Percentiles rank a stretch among this genome's conserved stretches.
Evolutionary conservation across 1,139 yeast genomes (phyloP).

Genomic region (Geotrichum australiense): DNA sequence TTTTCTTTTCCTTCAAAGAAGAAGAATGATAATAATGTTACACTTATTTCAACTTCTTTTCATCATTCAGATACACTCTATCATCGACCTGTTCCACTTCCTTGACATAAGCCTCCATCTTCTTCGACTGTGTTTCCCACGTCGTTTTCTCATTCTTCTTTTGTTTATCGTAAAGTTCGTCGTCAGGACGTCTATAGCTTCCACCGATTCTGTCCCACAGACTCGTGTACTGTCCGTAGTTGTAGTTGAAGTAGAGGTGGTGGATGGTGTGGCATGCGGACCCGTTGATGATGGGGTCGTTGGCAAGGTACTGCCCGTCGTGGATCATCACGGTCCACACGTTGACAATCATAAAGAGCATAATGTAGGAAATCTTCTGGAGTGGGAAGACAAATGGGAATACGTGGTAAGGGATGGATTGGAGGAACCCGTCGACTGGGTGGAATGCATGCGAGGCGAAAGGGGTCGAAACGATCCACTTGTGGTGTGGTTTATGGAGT

Average conservation of each 20-base stretch:
- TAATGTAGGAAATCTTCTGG: slow-evolving; percentile 75
- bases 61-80: slow-evolving; percentile 42
- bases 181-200: slow-evolving; percentile 88
- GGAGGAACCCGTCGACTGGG: slow-evolving; percentile 92
- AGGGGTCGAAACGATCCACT: slow-evolving; percentile 98
- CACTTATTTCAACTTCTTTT: slow-evolving; percentile 22
- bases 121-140: slow-evolving; percentile 66
- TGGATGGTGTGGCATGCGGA: slow-evolving; percentile 98
- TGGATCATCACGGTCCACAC: slow-evolving; percentile 99
- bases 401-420: slow-evolving; percentile 86
- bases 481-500: slow-evolving; percentile 97
- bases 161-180: slow-evolving; percentile 66
- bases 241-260: slow-evolving; percentile 92
- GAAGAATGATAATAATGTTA: not conserved
- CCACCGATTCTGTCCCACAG: slow-evolving; percentile 96
- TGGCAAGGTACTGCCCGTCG: slow-evolving; percentile 91
- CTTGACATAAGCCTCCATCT: slow-evolving; percentile 75
- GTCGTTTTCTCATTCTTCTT: slow-evolving; percentile 50
- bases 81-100: slow-evolving; percentile 71
- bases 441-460: slow-evolving; percentile 98
- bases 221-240: slow-evolving; percentile 97
- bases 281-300: slow-evolving; percentile 91
- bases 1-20: not conserved
- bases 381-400: slow-evolving; percentile 89
- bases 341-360: slow-evolving; percentile 82